Conservation (phyloP, 371 early-diverging fungal genomes). For the Circinella minor region DNA sequence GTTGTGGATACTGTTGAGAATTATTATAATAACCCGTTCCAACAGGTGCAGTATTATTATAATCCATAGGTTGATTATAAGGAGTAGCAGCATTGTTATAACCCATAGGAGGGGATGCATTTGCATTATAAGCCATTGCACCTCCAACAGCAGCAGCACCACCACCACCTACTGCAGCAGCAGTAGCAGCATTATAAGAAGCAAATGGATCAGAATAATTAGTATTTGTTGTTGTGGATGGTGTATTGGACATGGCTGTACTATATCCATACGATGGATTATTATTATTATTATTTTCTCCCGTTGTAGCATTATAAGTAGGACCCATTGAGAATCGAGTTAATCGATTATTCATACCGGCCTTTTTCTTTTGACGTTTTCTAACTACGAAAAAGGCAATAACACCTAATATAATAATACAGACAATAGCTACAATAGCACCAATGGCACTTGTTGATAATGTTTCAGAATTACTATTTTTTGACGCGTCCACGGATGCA, state of each 20-base stretch:
- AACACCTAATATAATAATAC: constrained; percentile 18
- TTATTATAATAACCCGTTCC: not conserved
- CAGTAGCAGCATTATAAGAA: constrained; percentile 11
- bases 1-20: not conserved
- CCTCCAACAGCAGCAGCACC: constrained; percentile 10
- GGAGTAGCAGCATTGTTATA: not conserved
- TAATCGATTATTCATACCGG: constrained; percentile 5
- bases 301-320: constrained; percentile 14
- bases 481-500: constrained; percentile 2
- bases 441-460: constrained; percentile 27
- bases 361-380: constrained; percentile 19
- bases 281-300: not conserved
- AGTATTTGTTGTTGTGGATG: not conserved
- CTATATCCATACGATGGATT: constrained; percentile 9
- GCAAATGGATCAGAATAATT: constrained; percentile 5
- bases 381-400: constrained; percentile 26
- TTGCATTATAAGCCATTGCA: not conserved
- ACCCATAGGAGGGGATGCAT: not conserved
- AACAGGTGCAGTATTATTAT: not conserved
- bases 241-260: constrained; percentile 8
- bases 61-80: constrained; percentile 3
- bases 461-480: constrained; percentile 7
- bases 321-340: constrained; percentile 21
- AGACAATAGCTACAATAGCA: constrained; percentile 27
- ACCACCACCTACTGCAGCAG: not conserved